Base-by-base conservation (phyloP, 805 yeast genomes). In the Candida nemodendra region DNA sequence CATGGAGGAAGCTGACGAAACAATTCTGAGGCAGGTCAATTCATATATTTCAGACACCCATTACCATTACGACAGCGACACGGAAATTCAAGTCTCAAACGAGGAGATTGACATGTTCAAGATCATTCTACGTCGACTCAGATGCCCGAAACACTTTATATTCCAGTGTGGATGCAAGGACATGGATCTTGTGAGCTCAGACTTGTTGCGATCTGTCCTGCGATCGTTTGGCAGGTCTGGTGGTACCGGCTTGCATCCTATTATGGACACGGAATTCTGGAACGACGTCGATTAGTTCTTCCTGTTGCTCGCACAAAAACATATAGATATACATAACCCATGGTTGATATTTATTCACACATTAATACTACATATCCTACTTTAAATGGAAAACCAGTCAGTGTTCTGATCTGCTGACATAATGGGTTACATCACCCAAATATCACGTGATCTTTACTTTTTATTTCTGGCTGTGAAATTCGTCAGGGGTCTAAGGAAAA, bases 61-160 rank as follows among this genome's bases (percentile, higher is more conserved):
- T 14, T 14, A 17, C 6, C 23, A 9, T n/a, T 17, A 30, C n/a
- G 40, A 42, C 18, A 28, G 32, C 14, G 50, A 41, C 9, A 33
- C 42, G n/a, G 43, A 31, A 9, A 11, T 50, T 14, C 41, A 41
- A 19, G 42, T 57, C 12, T 41, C 59, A 1, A 40, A 38, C 11
- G 51, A 54, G 18, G 62, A 57, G 36, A 35, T 57, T 13, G 46
- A 53, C 26, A 47, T 54, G 54, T 57, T 57, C 41, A 54, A 46
- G 26, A 49, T 57, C 16, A 39, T 44, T 4, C 31, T 54, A 27
- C 30, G 45, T 18, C 42, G 48, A 24, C 36, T 56, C 4, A 32
- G 41, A 17, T 58, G 61, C 41, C 55, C 62, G 5, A 53, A 48
- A 24, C 62, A 59, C 34, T 50, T 54, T 17, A 37, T 51, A 21